Evolutionary conservation across 768 basidiomycete species (phyloP).

Genomic region (Lactarius quietus): DNA sequence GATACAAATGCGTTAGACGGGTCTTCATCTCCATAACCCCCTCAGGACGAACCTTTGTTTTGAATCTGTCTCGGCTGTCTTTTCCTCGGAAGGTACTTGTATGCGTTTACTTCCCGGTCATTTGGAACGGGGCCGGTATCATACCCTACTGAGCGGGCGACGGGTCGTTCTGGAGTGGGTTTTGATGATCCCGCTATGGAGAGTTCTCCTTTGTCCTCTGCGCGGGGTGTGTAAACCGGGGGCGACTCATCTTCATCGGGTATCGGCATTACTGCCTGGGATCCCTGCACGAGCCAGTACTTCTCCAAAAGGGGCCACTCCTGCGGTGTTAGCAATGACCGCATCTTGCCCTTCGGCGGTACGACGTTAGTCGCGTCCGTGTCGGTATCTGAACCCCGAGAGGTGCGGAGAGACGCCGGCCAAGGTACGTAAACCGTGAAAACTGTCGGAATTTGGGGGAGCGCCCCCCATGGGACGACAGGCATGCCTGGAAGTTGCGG

Average conservation of each 20-base stretch:
- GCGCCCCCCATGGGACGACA: constrained; percentile 36
- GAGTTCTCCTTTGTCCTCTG: constrained; percentile 29
- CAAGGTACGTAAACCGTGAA: constrained; percentile 77
- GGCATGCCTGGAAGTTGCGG: constrained; percentile 50
- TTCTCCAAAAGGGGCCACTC: constrained; percentile 78
- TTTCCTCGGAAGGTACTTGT: constrained; percentile 55
- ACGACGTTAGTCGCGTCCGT: constrained; percentile 10
- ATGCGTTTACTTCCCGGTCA: constrained; percentile 61
- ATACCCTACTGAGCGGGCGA: constrained; percentile 40
- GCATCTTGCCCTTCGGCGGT: constrained; percentile 35
- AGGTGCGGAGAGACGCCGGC: constrained; percentile 58
- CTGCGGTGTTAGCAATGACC: constrained; percentile 36
- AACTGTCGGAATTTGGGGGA: constrained; percentile 71
- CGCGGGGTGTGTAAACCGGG: constrained; percentile 67
- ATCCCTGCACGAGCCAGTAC: constrained; percentile 53
- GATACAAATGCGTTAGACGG: constrained; percentile 8
- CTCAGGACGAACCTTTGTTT: constrained; percentile 61
- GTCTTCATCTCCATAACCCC: neutral
- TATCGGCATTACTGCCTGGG: constrained; percentile 32
- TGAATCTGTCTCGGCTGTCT: constrained; percentile 43
- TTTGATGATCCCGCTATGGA: constrained; percentile 18
- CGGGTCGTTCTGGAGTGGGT: constrained; percentile 35
- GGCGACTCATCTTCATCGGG: constrained; percentile 53
- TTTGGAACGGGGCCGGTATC: constrained; percentile 48
- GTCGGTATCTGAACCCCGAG: constrained; percentile 34